These are phyloP conservation scores for Diplotaxis tenuifolia DNA, from an alignment of 345 rosid genomes.

Conservation along the genomic window DNA sequence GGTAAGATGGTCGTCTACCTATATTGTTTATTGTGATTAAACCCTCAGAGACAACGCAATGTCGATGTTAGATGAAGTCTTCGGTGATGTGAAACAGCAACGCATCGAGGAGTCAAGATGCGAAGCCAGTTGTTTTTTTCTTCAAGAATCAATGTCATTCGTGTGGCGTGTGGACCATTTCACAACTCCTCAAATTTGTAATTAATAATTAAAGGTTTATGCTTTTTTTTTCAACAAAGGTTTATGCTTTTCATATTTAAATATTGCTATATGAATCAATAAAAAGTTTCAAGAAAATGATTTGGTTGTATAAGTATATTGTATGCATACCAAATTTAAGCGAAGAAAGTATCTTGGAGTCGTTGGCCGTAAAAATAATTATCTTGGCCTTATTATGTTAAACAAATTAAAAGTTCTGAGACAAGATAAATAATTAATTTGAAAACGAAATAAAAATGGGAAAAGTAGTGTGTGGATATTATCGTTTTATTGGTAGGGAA, in stretches of 20 bases:
- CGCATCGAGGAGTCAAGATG: not conserved
- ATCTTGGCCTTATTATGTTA: not conserved
- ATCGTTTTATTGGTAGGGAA: slow-evolving; percentile 5
- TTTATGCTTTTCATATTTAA: not conserved
- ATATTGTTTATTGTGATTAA: slow-evolving; percentile 11
- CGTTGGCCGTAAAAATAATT: not conserved
- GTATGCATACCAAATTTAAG: not conserved
- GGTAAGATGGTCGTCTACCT: slow-evolving; percentile 1
- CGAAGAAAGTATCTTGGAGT: not conserved
- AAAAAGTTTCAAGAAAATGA: not conserved
- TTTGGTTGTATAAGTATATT: not conserved
- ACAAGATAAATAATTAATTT: not conserved
- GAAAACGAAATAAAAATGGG: not conserved
- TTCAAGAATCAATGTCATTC: slow-evolving; percentile 18
- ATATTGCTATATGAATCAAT: not conserved
- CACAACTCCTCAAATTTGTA: not conserved
- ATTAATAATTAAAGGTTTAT: not conserved
- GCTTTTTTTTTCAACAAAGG: not conserved
- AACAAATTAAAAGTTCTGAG: not conserved
- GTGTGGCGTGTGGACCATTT: slow-evolving; percentile 20
- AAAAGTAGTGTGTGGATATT: not conserved
- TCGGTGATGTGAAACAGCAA: slow-evolving; percentile 18
- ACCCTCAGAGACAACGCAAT: not conserved
- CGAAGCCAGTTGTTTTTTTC: not conserved
- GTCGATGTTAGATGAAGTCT: slow-evolving; percentile 10